These are phyloP conservation scores for Tricholoma hemisulphureum DNA, from an alignment of 768 basidiomycete genomes.

Conservation along the genomic window DNA sequence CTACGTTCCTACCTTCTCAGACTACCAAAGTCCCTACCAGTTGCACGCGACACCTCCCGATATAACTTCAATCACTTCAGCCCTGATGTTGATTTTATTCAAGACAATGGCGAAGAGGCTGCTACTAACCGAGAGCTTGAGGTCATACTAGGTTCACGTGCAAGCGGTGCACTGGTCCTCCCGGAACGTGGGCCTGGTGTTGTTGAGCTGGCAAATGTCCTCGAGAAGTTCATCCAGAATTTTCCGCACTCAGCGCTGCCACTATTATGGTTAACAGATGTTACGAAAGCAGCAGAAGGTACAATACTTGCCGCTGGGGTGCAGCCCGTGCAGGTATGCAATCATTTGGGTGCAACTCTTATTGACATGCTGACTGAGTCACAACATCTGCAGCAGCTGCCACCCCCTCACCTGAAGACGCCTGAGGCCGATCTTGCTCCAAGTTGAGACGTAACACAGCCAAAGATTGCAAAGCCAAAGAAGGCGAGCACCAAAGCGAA, in stretches of 20 bases:
- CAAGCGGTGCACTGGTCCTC: neutral
- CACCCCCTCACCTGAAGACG: neutral
- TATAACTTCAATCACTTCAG: too few relatives aligned
- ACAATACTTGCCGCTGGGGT: neutral
- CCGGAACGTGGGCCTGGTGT: neutral
- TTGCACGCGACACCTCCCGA: too few relatives aligned
- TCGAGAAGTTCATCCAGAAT: neutral
- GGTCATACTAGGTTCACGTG: neutral
- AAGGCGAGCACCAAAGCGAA: neutral
- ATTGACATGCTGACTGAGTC: neutral
- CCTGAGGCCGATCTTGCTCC: neutral
- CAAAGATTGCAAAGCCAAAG: neutral
- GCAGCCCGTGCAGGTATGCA: neutral
- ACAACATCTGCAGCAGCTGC: neutral
- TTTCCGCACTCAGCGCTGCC: neutral
- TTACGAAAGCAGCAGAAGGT: neutral
- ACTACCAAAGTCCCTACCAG: too few relatives aligned
- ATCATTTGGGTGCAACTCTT: neutral
- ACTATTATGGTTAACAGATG: neutral
- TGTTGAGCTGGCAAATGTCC: neutral
- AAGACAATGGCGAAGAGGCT: too few relatives aligned
- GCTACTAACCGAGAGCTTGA: too few relatives aligned
- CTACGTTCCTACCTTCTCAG: too few relatives aligned
- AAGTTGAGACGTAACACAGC: neutral
- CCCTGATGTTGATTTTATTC: too few relatives aligned